Evolutionary conservation across 345 rosid genomes (phyloP), one percentile per base, ranked within the genome.

Genomic region (Isatis tinctoria): DNA sequence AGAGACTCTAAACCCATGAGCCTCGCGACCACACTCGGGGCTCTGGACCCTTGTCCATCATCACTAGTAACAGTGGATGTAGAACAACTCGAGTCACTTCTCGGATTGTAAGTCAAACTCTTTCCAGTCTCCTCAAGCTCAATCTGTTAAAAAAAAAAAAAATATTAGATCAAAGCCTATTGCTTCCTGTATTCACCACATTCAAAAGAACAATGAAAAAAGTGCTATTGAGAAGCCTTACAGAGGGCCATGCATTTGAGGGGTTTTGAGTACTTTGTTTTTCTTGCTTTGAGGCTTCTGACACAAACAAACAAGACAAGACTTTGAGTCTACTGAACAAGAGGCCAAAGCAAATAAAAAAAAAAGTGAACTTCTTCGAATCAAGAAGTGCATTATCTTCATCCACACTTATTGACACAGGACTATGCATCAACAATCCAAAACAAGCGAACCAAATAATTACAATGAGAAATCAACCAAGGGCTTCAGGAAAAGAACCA

Each of bases 1-100:
- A 95, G 77, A 7, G 92, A 85, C 82, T 95, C 86, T 79, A 92
- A 76, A 74, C 99, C 99, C 99, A 95, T 95, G 41, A 95, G 96
- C 74, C 92, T 86, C 30, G 97, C 99, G 61, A 95, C 92, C 33
- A 90, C 96, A 52, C 97, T 89, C 1, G 97, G 97, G 33, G 89
- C 88, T 81, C 78, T 83, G 40, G 81, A 66, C 56, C 78, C 94
- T 74, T 30, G 83, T 61, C 83, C 90, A 60, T 90, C 93, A 57
- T 89, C 90, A 75, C 96, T 88, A 65, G 77, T 80, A 36, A 80
- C 79, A 10, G 93, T 88, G 13, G 96, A 86, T 53, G 88, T 74
- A 11, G 73, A 90, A 65, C 95, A 82, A 18, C 78, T 83, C 17
- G 70, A 79, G 67, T 88, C 96, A 65, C 81, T 57, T 67, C 90